A percentile compares a stretch with the other conserved stretches of the same genome.
Conservation (phyloP, 2,329 filamentous ascomycete species). For the Fusarium chaquense region DNA sequence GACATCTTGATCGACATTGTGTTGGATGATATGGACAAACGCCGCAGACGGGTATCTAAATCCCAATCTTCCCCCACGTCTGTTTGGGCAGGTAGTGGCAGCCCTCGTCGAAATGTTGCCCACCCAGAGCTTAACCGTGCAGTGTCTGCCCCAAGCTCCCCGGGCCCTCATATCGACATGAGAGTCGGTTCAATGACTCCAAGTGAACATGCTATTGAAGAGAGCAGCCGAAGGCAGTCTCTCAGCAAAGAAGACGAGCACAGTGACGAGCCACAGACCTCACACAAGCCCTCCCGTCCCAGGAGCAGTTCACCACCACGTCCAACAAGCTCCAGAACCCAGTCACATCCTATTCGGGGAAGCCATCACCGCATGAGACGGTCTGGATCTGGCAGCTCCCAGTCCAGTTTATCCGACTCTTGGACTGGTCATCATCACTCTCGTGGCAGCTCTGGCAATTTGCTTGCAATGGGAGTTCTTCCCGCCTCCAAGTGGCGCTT, state of each 20-base stretch:
- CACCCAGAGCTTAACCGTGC: constrained; percentile 74
- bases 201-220: constrained; percentile 63
- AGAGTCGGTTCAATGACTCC: constrained; percentile 70
- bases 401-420: constrained; percentile 78
- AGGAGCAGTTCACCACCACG: constrained; percentile 86
- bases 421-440: constrained; percentile 67
- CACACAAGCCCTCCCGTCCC: constrained; percentile 63
- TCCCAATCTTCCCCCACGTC: constrained; percentile 82
- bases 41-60: constrained; percentile 88
- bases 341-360: constrained; percentile 74
- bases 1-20: constrained; percentile 94
- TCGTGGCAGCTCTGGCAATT: constrained; percentile 81
- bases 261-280: constrained; percentile 59
- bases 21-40: constrained; percentile 94
- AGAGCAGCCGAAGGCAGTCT: constrained; percentile 56
- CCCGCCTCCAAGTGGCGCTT: constrained; percentile 95
- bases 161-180: constrained; percentile 64
- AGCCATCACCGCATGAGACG: constrained; percentile 81
- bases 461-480: constrained; percentile 77
- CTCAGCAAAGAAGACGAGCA: constrained; percentile 60
- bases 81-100: constrained; percentile 70
- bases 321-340: constrained; percentile 79
- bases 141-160: constrained; percentile 75
- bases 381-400: constrained; percentile 92
- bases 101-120: constrained; percentile 71